Evolutionary conservation across 306 rosid genomes (phyloP).

Genomic region (Acacia crassicarpa): DNA sequence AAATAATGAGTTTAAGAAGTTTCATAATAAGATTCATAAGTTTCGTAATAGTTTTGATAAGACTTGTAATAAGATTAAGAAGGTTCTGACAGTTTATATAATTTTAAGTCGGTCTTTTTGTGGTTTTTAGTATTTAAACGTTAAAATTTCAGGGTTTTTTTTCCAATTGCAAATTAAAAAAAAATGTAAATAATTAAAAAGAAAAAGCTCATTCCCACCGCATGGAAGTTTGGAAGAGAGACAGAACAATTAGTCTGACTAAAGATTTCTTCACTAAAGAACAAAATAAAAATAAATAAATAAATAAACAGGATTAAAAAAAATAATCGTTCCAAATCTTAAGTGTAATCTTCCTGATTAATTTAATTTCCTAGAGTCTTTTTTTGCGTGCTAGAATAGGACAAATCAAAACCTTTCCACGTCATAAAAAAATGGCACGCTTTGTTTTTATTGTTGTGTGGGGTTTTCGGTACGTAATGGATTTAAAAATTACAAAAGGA

Average conservation of each 20-base stretch:
- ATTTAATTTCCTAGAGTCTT: conserved; percentile 2
- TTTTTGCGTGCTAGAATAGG: conserved; percentile 32
- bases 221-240: conserved; percentile 43
- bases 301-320: conserved; percentile 10
- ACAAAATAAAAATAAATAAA: conserved; percentile 9
- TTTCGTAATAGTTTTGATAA: too few relatives aligned
- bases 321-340: background rate
- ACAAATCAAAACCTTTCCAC: conserved; percentile 33
- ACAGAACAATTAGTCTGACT: conserved; percentile 37
- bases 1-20: too few relatives aligned
- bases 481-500: background rate
- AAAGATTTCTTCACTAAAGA: conserved; percentile 43
- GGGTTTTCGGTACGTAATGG: background rate
- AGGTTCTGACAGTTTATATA: background rate
- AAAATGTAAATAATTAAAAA: conserved; percentile 16
- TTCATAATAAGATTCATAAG: too few relatives aligned
- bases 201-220: conserved; percentile 55
- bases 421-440: conserved; percentile 4
- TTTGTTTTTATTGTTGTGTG: background rate
- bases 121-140: background rate
- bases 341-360: background rate
- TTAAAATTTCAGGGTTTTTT: background rate
- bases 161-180: background rate
- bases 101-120: background rate
- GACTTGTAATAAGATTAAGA: too few relatives aligned